These are phyloP conservation scores for Carpinus viminea DNA, from an alignment of 306 rosid genomes.

Conservation along the genomic window DNA sequence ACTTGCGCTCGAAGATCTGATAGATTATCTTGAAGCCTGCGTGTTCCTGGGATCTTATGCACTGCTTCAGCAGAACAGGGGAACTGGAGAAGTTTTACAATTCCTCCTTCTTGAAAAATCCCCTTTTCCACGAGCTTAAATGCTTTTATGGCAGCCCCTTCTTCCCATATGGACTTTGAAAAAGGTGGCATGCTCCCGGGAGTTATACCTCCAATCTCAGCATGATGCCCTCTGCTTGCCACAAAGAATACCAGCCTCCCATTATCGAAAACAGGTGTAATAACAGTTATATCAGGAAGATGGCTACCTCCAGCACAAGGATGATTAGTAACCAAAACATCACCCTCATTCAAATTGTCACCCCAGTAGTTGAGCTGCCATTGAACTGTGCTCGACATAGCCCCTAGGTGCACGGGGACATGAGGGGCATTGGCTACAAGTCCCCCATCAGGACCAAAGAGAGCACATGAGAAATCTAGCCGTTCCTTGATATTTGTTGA, in stretches of 20 bases:
- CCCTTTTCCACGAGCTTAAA: conserved; percentile 91
- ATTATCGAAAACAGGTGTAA: conserved; percentile 79
- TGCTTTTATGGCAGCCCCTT: conserved; percentile 89
- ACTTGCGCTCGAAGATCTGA: conserved; percentile 94
- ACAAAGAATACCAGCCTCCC: conserved; percentile 80
- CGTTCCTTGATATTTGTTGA: conserved; percentile 94
- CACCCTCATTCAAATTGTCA: conserved; percentile 77
- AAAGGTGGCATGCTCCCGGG: conserved; percentile 99
- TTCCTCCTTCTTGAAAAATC: conserved; percentile 79
- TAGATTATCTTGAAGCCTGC: conserved; percentile 85
- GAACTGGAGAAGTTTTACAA: conserved; percentile 61
- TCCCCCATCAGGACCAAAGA: conserved; percentile 92
- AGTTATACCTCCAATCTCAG: conserved; percentile 90
- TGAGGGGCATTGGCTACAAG: conserved; percentile 98
- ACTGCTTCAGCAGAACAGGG: conserved; percentile 51
- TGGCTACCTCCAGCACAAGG: conserved; percentile 98
- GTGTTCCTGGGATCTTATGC: conserved; percentile 71
- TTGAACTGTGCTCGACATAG: conserved; percentile 89
- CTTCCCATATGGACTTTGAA: conserved; percentile 89
- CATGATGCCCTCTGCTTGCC: conserved; percentile 95
- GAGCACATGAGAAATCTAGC: conserved; percentile 94
- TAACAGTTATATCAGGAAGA: conserved; percentile 93
- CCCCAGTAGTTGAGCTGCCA: conserved; percentile 89
- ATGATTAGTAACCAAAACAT: conserved; percentile 90
- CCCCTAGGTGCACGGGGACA: conserved; percentile 91